These are phyloP conservation scores for Suillus weaverae DNA, from an alignment of 768 basidiomycete species.

Conservation along the genomic window DNA sequence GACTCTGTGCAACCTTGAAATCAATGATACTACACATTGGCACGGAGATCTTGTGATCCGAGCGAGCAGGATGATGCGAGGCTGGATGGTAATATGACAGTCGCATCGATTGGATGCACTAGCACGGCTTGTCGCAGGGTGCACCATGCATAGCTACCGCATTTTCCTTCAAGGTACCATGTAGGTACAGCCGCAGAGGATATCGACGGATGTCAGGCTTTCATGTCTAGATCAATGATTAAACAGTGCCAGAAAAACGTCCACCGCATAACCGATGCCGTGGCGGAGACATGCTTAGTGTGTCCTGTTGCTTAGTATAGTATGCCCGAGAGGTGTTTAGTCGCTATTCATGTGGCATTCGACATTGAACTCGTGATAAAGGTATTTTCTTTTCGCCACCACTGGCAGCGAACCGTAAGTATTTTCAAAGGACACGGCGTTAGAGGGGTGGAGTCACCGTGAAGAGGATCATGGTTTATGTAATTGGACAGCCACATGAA, in stretches of 20 bases:
- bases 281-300: not conserved
- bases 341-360: not conserved
- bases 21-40: not conserved
- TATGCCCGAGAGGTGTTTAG: not conserved
- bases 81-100: not conserved
- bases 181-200: not conserved
- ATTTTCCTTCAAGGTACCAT: not conserved
- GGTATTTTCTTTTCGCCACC: too few relatives aligned
- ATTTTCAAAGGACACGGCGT: not conserved
- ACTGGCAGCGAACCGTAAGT: not conserved
- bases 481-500: not conserved
- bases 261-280: not conserved
- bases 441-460: not conserved
- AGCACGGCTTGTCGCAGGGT: not conserved
- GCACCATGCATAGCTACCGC: not conserved
- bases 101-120: not conserved
- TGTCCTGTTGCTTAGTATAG: not conserved
- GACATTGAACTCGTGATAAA: not conserved
- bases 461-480: not conserved
- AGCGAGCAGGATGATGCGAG: conserved; percentile 5
- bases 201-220: not conserved
- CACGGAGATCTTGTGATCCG: conserved; percentile 1
- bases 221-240: not conserved
- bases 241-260: not conserved
- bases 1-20: conserved; percentile 3